These are phyloP conservation scores for Clarkia xantiana DNA, from an alignment of 345 rosid species.

Conservation along the genomic window DNA sequence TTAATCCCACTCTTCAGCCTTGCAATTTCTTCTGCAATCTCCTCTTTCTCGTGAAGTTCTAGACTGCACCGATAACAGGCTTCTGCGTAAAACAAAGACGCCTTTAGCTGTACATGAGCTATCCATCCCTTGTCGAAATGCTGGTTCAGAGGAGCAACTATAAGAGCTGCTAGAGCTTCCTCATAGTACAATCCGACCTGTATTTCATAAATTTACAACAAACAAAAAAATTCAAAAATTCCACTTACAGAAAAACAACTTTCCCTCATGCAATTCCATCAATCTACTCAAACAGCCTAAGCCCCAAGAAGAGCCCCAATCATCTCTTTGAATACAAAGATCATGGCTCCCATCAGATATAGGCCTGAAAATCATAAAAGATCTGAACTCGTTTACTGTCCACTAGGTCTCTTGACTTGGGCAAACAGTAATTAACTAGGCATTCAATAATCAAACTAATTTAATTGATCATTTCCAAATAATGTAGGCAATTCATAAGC, in stretches of 20 bases:
- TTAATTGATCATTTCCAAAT: too few relatives aligned
- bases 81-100: conserved; percentile 65
- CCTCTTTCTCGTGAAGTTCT: conserved; percentile 96
- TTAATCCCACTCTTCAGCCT: conserved; percentile 59
- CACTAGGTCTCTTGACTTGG: too few relatives aligned
- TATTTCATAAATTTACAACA: conserved; percentile 10
- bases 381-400: too few relatives aligned
- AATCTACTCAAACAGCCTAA: too few relatives aligned
- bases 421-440: too few relatives aligned
- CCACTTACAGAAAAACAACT: background rate
- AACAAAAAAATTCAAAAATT: background rate
- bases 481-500: background rate
- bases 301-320: too few relatives aligned
- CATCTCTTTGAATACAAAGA: too few relatives aligned
- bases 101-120: conserved; percentile 84
- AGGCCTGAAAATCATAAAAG: too few relatives aligned
- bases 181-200: conserved; percentile 89
- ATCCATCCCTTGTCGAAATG: conserved; percentile 94
- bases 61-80: conserved; percentile 78
- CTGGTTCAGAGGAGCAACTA: conserved; percentile 63
- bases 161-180: conserved; percentile 74
- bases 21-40: conserved; percentile 87
- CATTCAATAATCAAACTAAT: too few relatives aligned
- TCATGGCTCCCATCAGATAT: too few relatives aligned
- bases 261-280: background rate